phyloP scores from a whole-genome alignment of 2,329 filamentous ascomycete genomes.

The Ceratocystis cacaofunesta region DNA sequence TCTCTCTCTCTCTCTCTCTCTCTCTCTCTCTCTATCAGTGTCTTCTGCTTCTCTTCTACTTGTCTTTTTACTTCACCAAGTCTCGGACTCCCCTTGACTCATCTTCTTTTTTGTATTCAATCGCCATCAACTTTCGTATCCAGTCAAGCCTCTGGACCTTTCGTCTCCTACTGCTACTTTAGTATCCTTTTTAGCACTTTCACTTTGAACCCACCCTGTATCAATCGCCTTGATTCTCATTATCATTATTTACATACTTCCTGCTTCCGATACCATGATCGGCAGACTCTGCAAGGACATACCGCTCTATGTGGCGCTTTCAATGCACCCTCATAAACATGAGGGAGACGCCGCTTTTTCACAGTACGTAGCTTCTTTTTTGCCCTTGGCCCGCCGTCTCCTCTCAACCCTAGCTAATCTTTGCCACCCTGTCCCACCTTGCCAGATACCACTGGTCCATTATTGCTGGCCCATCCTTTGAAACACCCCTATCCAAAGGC shows the following conservation, averaged over 20 bases:
- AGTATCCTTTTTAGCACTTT: not conserved
- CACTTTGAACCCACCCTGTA: not conserved
- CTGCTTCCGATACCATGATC: constrained; percentile 1
- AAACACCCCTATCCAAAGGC: constrained; percentile 15
- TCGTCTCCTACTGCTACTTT: not conserved
- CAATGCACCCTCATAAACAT: constrained; percentile 14
- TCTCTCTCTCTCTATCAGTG: not conserved
- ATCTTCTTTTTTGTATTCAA: not conserved
- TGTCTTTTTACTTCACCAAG: not conserved
- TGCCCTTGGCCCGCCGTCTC: not conserved
- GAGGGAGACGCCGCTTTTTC: constrained; percentile 11
- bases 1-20: not conserved
- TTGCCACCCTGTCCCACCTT: not conserved
- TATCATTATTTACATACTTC: not conserved
- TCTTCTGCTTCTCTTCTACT: not conserved
- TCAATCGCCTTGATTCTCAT: not conserved
- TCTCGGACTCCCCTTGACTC: not conserved
- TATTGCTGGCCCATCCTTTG: constrained; percentile 11
- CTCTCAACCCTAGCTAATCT: not conserved
- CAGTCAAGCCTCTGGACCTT: not conserved
- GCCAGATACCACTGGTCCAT: constrained; percentile 15
- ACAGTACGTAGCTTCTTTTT: constrained; percentile 6
- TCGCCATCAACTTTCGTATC: not conserved
- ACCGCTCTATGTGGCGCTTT: constrained; percentile 15
- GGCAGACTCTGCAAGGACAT: constrained; percentile 1